phyloP scores from a whole-genome alignment of 345 rosid species.

The Salix koriyanagi region DNA sequence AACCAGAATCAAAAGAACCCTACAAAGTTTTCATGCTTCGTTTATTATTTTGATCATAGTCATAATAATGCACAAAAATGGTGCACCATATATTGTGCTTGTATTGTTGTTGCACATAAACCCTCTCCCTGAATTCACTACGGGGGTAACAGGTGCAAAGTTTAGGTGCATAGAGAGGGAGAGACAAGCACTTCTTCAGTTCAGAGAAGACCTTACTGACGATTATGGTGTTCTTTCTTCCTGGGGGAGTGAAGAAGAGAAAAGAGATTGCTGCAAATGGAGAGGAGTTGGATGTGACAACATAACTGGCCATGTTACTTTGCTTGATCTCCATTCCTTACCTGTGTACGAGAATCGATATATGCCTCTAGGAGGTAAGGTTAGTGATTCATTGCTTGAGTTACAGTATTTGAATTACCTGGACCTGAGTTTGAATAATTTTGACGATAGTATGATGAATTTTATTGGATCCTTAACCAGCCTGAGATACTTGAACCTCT shows the following conservation, averaged over 20 bases:
- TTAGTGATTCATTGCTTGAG: constrained; percentile 31
- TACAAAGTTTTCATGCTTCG: neutral
- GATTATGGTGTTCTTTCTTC: constrained; percentile 20
- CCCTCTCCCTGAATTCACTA: neutral
- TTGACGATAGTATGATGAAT: constrained; percentile 21
- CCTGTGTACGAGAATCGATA: neutral
- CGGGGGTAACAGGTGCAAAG: neutral
- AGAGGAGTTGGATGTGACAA: constrained; percentile 21
- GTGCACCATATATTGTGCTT: neutral
- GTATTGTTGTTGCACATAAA: neutral
- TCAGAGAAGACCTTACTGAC: constrained; percentile 23
- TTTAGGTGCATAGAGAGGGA: constrained; percentile 17
- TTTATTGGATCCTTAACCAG: constrained; percentile 27
- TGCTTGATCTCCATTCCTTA: constrained; percentile 14
- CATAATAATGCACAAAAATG: neutral
- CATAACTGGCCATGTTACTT: constrained; percentile 5
- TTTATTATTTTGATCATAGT: neutral
- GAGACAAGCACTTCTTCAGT: constrained; percentile 22
- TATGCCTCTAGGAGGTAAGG: constrained; percentile 31
- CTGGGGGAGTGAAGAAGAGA: constrained; percentile 17
- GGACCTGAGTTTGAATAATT: constrained; percentile 38
- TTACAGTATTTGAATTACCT: constrained; percentile 36
- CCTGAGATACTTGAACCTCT: constrained; percentile 38
- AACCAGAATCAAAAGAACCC: neutral
- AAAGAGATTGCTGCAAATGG: constrained; percentile 30